phyloP scores from a whole-genome alignment of 2,329 filamentous ascomycete genomes.

The Hysterium pulicare region DNA sequence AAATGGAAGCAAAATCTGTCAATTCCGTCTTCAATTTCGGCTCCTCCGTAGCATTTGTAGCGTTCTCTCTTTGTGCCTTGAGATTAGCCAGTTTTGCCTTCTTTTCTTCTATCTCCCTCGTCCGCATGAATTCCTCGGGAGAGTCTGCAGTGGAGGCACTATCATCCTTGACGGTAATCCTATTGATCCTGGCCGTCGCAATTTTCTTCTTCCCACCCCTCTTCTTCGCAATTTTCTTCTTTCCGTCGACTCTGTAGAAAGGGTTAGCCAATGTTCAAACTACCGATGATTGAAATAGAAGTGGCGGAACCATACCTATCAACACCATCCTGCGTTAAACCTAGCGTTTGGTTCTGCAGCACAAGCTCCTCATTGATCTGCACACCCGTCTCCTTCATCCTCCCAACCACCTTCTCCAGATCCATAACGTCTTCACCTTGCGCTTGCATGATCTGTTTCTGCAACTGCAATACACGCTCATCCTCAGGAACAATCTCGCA shows the following conservation, averaged over 20 bases:
- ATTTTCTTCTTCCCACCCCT: conserved; percentile 66
- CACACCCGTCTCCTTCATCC: conserved; percentile 75
- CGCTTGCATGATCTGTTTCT: conserved; percentile 68
- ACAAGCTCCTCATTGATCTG: conserved; percentile 72
- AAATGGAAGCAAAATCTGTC: background rate
- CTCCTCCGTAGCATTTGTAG: background rate
- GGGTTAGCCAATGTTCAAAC: conserved; percentile 6
- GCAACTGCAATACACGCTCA: conserved; percentile 67
- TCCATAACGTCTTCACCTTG: conserved; percentile 72
- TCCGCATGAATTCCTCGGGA: too few species aligned
- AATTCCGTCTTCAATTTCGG: too few species aligned
- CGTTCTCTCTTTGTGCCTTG: conserved; percentile 1
- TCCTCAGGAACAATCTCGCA: conserved; percentile 67
- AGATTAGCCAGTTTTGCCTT: conserved; percentile 1
- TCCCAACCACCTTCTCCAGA: conserved; percentile 64
- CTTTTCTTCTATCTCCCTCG: conserved; percentile 50
- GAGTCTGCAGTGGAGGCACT: too few species aligned
- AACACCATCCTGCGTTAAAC: conserved; percentile 62
- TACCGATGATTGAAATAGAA: background rate
- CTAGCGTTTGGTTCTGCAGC: conserved; percentile 67
- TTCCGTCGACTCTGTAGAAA: conserved; percentile 55
- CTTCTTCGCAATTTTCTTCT: conserved; percentile 71
- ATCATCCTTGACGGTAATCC: too few species aligned
- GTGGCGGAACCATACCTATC: conserved; percentile 43
- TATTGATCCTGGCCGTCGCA: too few species aligned